Percentiles rank a stretch among this genome's conserved stretches.
Conservation (phyloP, 306 rosid genomes). For the Dalbergia cultrata region DNA sequence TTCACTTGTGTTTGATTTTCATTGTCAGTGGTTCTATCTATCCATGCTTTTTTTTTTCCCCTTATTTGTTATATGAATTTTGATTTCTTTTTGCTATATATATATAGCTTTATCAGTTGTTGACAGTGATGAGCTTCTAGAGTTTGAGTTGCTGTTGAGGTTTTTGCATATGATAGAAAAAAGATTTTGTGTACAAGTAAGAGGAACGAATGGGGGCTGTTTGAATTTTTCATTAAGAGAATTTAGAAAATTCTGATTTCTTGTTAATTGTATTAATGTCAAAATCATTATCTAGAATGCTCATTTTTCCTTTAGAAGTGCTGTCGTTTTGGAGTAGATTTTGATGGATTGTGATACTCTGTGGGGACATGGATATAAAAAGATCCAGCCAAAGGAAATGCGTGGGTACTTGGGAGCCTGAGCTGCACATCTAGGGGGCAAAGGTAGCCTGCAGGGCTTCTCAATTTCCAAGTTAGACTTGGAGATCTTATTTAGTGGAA, state of each 20-base stretch:
- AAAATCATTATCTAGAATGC: not conserved
- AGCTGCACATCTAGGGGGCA: not conserved
- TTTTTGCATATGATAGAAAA: not conserved
- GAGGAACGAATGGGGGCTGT: not conserved
- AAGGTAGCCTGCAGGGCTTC: not conserved
- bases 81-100: not conserved
- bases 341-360: not conserved
- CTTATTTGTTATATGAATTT: not conserved
- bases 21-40: not conserved
- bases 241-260: constrained; percentile 15
- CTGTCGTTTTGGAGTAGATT: not conserved
- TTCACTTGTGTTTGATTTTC: not conserved
- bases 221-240: not conserved
- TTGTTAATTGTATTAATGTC: not conserved
- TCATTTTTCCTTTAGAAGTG: constrained; percentile 3
- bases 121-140: not conserved
- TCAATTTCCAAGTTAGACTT: not conserved
- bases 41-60: not conserved
- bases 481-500: not conserved
- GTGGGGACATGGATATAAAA: not conserved
- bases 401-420: not conserved
- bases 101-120: not conserved
- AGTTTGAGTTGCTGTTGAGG: constrained; percentile 6
- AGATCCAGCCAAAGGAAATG: no score
- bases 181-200: not conserved